Percentiles rank a stretch among this genome's conserved stretches.
Evolutionary conservation across 106 monocot species (phyloP).

Genomic region (Chionographis japonica): DNA sequence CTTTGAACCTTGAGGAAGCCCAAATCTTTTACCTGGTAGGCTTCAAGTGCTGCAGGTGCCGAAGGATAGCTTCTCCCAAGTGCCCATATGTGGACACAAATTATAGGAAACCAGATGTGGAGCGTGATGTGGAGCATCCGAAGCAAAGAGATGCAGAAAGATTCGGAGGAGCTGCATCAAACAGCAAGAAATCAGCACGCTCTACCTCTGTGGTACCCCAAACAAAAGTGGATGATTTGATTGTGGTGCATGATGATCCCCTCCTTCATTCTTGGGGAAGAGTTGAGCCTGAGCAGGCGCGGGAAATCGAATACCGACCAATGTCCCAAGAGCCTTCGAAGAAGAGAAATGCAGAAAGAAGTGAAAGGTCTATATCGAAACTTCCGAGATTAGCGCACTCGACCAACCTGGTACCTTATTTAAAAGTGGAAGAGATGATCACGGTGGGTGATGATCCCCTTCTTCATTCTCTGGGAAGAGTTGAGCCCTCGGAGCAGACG

Average conservation of each 20-base stretch:
- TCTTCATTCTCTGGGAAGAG: constrained; percentile 30
- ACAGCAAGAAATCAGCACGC: too few relatives aligned
- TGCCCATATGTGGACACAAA: constrained; percentile 49
- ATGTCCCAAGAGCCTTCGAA: background rate
- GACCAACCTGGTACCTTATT: background rate
- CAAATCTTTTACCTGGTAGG: constrained; percentile 53
- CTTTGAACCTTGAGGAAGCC: constrained; percentile 61
- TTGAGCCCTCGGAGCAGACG: constrained; percentile 22
- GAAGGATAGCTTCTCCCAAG: constrained; percentile 44
- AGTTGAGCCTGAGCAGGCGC: too few relatives aligned
- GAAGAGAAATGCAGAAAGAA: constrained; percentile 9
- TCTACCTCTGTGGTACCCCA: too few relatives aligned
- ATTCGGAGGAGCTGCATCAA: too few relatives aligned
- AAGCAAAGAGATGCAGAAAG: too few relatives aligned
- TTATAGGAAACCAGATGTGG: constrained; percentile 12
- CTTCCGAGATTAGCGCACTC: background rate
- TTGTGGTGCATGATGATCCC: too few relatives aligned
- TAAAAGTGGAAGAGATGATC: constrained; percentile 16
- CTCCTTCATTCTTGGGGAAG: too few relatives aligned
- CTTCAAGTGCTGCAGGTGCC: constrained; percentile 75
- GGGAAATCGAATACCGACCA: too few relatives aligned
- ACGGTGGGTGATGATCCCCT: constrained; percentile 32
- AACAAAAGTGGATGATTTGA: too few relatives aligned
- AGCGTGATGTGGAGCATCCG: too few relatives aligned
- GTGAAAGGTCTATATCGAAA: background rate